phyloP scores from a whole-genome alignment of 2,329 filamentous ascomycete genomes.

The Fusarium robinianum region DNA sequence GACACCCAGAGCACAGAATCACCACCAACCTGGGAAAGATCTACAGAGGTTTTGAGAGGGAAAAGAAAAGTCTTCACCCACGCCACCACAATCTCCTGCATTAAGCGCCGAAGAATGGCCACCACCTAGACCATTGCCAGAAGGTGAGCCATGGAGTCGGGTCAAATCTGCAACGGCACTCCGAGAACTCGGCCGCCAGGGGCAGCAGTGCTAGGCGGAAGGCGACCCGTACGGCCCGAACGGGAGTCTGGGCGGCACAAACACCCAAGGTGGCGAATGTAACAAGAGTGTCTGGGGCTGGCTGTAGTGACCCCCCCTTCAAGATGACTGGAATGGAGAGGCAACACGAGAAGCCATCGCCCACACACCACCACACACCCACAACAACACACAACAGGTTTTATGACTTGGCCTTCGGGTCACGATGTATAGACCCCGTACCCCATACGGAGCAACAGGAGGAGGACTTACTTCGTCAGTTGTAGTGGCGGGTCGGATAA shows the following conservation, averaged over 20 bases:
- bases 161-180: slow-evolving; percentile 4
- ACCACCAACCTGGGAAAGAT: slow-evolving; percentile 7
- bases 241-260: slow-evolving; percentile 3
- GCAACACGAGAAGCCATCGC: too few relatives aligned
- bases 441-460: not conserved
- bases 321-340: too few relatives aligned
- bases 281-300: slow-evolving; percentile 15
- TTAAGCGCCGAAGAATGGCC: slow-evolving; percentile 6
- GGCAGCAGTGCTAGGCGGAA: slow-evolving; percentile 22
- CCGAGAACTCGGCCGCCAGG: slow-evolving; percentile 18
- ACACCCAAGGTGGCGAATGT: slow-evolving; percentile 2
- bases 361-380: too few relatives aligned
- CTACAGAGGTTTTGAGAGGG: too few relatives aligned
- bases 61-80: slow-evolving; percentile 14
- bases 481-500: slow-evolving; percentile 29
- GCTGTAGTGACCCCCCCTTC: slow-evolving; percentile 9
- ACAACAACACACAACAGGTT: too few relatives aligned
- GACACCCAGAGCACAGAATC: slow-evolving; percentile 5
- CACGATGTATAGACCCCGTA: slow-evolving; percentile 6
- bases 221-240: slow-evolving; percentile 20
- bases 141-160: slow-evolving; percentile 6
- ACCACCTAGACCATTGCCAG: slow-evolving; percentile 5
- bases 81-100: slow-evolving; percentile 26
- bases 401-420: slow-evolving; percentile 15
- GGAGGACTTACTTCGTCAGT: slow-evolving; percentile 11